Evolutionary conservation across 1,284 basidiomycete species (phyloP), one percentile per base, ranked within the genome.

Genomic region (Cryptococcus sp.): DNA sequence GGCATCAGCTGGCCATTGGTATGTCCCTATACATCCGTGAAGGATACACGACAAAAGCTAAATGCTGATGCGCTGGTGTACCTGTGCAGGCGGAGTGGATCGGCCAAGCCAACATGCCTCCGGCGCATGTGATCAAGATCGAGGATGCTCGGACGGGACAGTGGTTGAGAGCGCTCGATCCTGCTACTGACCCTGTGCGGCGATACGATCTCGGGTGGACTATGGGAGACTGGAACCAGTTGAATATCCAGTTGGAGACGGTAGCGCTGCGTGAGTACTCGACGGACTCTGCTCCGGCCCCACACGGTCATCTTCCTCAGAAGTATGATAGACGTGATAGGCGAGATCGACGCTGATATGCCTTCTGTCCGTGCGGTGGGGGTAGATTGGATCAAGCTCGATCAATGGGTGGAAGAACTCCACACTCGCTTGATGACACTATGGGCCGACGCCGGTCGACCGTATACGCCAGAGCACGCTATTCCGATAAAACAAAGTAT

Each of bases 191-290:
- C 61, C 74, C 76, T 3, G 70, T 80, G 17, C 53, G 59, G 15
- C 63, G 76, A 27, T 73, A 78, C 49, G 79, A 80, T 64, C 72
- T 76, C 62, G 77, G 77, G 22, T 79, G 75, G 75, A 76, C 69
- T 5, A 80, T 80, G 79, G 79, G 77, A 3, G 79, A 80, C 60
- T 80, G 74, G 76, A 80, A 80, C 62, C 79, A 79, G 67, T 53
- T 80, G 27, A 69, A 76, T 47, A 64, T 77, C 15, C 54, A 60
- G 1, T 51, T 71, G 0, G 73, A 74, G 48, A 80, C 77, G 10
- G 70, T 79, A 5, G 78, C 72, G 17, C 55, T 80, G 20, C 79
- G 78, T 80, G 63, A 66, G 78, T 78, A 13, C 13, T 35, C 31
- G n/a, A 3, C 22, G 78, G 77, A 13, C 13, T 35, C 31, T 17